These are phyloP conservation scores for Musa troglodytarum DNA, from an alignment of 176 grass and related monocot genomes.

Conservation along the genomic window DNA sequence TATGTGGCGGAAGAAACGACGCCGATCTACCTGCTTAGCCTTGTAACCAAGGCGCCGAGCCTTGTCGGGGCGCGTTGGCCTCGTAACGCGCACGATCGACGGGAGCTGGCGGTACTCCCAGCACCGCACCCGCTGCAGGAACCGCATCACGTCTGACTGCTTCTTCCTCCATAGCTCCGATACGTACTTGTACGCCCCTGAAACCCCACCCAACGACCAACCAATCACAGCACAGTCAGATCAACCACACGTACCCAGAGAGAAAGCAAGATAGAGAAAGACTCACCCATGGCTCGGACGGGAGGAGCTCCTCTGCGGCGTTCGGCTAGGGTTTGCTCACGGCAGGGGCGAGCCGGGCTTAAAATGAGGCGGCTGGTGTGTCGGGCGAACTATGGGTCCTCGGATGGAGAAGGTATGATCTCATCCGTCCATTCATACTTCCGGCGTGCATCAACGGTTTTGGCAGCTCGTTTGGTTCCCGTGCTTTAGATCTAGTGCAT, in stretches of 20 bases:
- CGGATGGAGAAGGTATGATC: background rate
- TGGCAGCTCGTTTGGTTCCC: background rate
- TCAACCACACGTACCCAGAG: background rate
- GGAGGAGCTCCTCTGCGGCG: background rate
- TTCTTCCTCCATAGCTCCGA: conserved; percentile 15
- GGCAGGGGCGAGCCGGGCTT: background rate
- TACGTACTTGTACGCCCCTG: conserved; percentile 12
- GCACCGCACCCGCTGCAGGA: conserved; percentile 8
- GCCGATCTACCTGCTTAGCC: conserved; percentile 1
- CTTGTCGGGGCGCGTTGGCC: conserved; percentile 7
- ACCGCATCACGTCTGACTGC: conserved; percentile 12
- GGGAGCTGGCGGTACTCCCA: conserved; percentile 13
- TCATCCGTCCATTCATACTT: background rate
- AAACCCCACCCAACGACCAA: background rate
- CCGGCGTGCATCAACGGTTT: background rate
- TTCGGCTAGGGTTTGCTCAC: background rate
- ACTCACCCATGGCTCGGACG: background rate
- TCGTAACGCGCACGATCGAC: conserved; percentile 4
- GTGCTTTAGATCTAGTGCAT: background rate
- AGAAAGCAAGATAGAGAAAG: background rate
- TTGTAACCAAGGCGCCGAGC: conserved; percentile 8
- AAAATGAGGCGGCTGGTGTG: background rate
- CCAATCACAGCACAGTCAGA: background rate
- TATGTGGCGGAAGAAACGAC: background rate
- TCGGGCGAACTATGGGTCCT: background rate